Base-by-base conservation (phyloP, 352 stramenopile species). In the Pythium dissimile region DNA sequence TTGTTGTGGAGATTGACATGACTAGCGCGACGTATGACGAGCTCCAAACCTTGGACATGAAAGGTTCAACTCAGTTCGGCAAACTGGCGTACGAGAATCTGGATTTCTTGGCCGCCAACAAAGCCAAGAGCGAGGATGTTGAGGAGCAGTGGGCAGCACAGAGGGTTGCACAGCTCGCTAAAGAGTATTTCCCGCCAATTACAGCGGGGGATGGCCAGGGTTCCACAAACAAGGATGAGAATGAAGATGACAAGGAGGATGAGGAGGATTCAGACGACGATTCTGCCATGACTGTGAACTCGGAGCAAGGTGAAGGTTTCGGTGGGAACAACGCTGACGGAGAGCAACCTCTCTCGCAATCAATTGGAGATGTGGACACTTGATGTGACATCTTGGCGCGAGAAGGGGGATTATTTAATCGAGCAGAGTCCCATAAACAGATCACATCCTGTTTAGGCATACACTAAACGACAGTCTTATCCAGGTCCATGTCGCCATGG, bases 31-130 rank as follows among this genome's bases (percentile, higher is more conserved):
- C 71, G 6, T 72, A 65, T 1, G 81, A 90, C 35, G 80, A 91
- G 39, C 49, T 91, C 13, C 75, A 79, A 38, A 75, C 70, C 0
- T 56, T 91, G 21, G 79, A 91, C 39, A 69, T 71, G 41, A 59
- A 53, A 6, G 70, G 69, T 2, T 88, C 78, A 0, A 64, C 63
- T 10, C 49, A 50, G 21, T 87, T 77, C 51, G 81, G 81, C 13
- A 89, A 89, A 51, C 21, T 81, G 2, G 84, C 73, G 4, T 80
- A 77, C 23, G 78, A 88, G 53, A 72, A 89, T 31, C 59, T 91
- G 12, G 64, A 83, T 20, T 91, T 89, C 18, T 59, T 89, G n/a
- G 61, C 71, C 3, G 67, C 73, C 5, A 86, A 86, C 52, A 77
- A 86, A 42, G 71, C 41, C 1, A 75, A 80, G 57, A 77, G 66